These are phyloP conservation scores for Colletotrichum tropicicola DNA, from an alignment of 2,329 filamentous ascomycete species.

Conservation along the genomic window DNA sequence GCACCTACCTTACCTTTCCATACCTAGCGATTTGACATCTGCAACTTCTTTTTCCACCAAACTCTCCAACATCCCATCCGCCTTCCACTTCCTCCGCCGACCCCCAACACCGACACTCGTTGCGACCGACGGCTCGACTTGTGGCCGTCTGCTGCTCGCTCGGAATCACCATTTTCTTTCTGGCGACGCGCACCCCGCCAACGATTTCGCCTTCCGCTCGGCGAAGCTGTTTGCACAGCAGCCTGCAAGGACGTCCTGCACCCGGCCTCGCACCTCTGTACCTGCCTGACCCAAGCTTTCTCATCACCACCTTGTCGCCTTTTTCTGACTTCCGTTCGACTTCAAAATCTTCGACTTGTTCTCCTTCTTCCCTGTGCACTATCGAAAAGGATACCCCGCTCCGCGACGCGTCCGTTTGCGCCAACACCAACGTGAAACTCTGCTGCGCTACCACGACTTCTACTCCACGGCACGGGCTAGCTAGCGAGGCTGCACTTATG, in stretches of 20 bases:
- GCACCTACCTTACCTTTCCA: constrained; percentile 31
- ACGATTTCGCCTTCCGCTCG: constrained; percentile 14
- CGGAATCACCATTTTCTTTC: background rate
- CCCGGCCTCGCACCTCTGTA: constrained; percentile 43
- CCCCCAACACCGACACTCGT: constrained; percentile 17
- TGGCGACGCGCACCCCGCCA: constrained; percentile 1
- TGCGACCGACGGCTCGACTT: constrained; percentile 15
- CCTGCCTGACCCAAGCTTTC: constrained; percentile 28
- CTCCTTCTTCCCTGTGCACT: background rate
- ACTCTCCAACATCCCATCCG: constrained; percentile 26
- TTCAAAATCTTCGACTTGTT: background rate
- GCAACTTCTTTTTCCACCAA: constrained; percentile 31
- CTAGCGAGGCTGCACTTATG: constrained; percentile 37
- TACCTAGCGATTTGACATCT: constrained; percentile 31
- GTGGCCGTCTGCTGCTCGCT: constrained; percentile 5
- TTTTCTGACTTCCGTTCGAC: background rate
- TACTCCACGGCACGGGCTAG: constrained; percentile 13
- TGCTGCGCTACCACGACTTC: constrained; percentile 18
- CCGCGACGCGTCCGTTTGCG: constrained; percentile 19
- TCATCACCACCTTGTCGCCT: constrained; percentile 3
- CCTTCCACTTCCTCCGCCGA: constrained; percentile 5
- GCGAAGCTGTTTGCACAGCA: constrained; percentile 41
- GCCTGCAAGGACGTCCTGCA: constrained; percentile 48
- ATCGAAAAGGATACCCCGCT: background rate
- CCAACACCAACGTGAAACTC: constrained; percentile 7